Percentiles rank a stretch among this genome's conserved stretches.
Evolutionary conservation across 352 stramenopile genomes (phyloP).

Genomic region (Globisporangium emineosum): DNA sequence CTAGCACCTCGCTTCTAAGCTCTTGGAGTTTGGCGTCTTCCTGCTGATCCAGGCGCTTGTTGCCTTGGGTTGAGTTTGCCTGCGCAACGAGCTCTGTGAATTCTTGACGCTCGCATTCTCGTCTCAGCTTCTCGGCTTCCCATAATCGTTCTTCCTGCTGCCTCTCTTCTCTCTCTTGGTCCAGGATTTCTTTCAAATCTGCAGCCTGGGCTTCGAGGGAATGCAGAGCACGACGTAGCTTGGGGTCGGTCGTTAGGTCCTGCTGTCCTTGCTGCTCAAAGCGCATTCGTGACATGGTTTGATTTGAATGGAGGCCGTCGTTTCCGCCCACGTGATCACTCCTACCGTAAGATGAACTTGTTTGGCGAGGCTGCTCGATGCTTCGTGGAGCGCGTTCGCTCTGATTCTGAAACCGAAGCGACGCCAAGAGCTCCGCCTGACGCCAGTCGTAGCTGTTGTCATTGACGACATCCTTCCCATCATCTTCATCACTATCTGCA

Average conservation of each 20-base stretch:
- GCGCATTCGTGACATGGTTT: background rate
- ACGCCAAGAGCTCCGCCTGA: background rate
- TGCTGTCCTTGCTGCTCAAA: background rate
- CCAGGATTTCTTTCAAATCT: background rate
- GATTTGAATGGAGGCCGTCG: background rate
- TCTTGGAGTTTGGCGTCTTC: background rate
- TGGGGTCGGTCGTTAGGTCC: background rate
- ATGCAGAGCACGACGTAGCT: background rate
- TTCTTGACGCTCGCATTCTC: background rate
- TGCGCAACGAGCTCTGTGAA: background rate
- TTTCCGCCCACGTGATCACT: background rate
- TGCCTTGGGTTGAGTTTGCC: too few species aligned
- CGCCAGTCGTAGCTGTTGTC: conserved; percentile 1
- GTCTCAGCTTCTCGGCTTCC: background rate
- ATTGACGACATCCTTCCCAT: too few species aligned
- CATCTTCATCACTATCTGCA: background rate
- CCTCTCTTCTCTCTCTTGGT: background rate
- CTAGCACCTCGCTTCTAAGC: background rate
- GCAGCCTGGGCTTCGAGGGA: background rate
- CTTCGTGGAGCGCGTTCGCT: background rate
- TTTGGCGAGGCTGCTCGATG: background rate
- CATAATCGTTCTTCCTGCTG: background rate
- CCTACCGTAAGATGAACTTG: too few species aligned
- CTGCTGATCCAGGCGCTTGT: background rate
- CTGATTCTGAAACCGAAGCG: background rate